Conservation (phyloP, 257 asterid species). For the Nicotiana knightiana region DNA sequence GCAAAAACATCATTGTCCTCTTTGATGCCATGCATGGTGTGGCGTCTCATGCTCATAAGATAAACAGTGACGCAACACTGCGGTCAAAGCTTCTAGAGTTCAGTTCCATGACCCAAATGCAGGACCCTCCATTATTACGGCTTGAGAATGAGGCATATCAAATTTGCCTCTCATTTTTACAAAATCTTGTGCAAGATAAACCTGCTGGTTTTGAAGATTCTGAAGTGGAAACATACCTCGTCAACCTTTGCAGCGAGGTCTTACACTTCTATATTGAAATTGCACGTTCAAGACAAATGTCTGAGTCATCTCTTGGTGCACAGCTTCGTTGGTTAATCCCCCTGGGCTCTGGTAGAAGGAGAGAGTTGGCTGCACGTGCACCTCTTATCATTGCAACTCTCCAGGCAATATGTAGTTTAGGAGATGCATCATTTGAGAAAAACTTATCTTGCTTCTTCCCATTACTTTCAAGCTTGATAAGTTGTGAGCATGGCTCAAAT, state of each 20-base stretch:
- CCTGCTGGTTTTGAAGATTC: slow-evolving; percentile 54
- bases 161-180: slow-evolving; percentile 75
- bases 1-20: slow-evolving; percentile 53
- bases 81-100: slow-evolving; percentile 76
- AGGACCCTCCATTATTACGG: slow-evolving; percentile 97
- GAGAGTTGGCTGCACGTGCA: slow-evolving; percentile 92
- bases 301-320: slow-evolving; percentile 34
- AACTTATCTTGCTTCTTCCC: slow-evolving; percentile 71
- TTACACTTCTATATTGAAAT: slow-evolving; percentile 67
- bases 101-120: slow-evolving; percentile 86
- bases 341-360: slow-evolving; percentile 76
- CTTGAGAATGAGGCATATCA: slow-evolving; percentile 97
- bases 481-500: slow-evolving; percentile 93
- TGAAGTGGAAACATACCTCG: slow-evolving; percentile 72
- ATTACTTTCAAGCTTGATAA: slow-evolving; percentile 66
- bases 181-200: slow-evolving; percentile 62
- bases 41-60: slow-evolving; percentile 80
- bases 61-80: slow-evolving; percentile 49
- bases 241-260: slow-evolving; percentile 78
- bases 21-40: slow-evolving; percentile 74
- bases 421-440: slow-evolving; percentile 71
- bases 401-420: slow-evolving; percentile 78
- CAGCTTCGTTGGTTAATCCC: slow-evolving; percentile 67
- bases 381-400: slow-evolving; percentile 80
- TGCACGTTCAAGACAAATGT: slow-evolving; percentile 36